Base-by-base conservation (phyloP, 495 filamentous ascomycete genomes). In the Cercophora newfieldiana region DNA sequence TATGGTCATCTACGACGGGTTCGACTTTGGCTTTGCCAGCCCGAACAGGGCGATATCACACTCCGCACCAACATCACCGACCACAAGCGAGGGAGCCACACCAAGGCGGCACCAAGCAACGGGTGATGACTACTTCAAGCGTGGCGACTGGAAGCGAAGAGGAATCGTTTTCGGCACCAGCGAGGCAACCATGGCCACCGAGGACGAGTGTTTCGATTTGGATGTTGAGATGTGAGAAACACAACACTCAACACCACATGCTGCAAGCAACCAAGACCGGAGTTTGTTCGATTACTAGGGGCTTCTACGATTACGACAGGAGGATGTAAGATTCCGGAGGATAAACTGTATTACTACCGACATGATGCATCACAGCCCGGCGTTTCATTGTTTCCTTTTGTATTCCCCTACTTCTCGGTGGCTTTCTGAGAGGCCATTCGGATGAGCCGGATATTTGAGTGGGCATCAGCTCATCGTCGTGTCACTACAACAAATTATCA, bases 71-170 rank as follows among this genome's bases (percentile, higher is more conserved):
- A 6, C 37, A 44, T 44, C 37, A 44, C 37, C 37, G 10, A 44
- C 37, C 18, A 33, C 59, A 51, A 29, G 26, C 60, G 66, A 51
- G 47, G 65, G 61, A 56, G 28, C 65, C 14, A 61, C 66, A 37
- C 47, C 66, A 28, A 67, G 66, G n/a, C 64, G 63, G 47, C 62
- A 63, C 19, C 33, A 30, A 54, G 63, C 62, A 19, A 19, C 72
- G 61, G 64, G 69, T 33, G 79, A 81, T 19, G 68, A 75, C 25
- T 78, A 79, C 51, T 68, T 82, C 16, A 80, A 78, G 70, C 71
- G 81, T 0, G 81, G 80, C 14, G 80, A 74, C 14, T 83, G 81
- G 81, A 83, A 83, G 73, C 71, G 81, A 22, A 64, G 77, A 21
- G 81, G 81, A 29, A 80, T 83, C 61, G 77, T 83, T 60, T 83